phyloP scores from a whole-genome alignment of 2,329 filamentous ascomycete species.

The Fusarium coffeatum region DNA sequence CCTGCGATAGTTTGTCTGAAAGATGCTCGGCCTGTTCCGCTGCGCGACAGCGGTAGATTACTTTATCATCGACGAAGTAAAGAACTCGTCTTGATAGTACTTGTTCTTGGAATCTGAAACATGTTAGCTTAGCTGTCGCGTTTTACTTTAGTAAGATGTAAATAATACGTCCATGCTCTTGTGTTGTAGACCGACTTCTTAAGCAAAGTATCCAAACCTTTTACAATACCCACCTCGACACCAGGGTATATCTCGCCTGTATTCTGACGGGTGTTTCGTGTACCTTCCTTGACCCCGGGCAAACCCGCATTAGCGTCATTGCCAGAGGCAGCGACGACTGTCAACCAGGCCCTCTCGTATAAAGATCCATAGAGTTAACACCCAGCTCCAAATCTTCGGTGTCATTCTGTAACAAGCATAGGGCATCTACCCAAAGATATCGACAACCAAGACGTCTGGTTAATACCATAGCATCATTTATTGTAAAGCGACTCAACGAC shows the following conservation, averaged over 20 bases:
- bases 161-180: constrained; percentile 23
- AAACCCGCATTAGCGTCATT: constrained; percentile 18
- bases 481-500: neutral
- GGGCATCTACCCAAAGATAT: constrained; percentile 16
- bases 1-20: neutral
- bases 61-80: constrained; percentile 8
- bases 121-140: neutral
- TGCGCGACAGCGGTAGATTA: constrained; percentile 19
- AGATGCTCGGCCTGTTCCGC: neutral
- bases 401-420: constrained; percentile 12
- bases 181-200: neutral
- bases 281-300: neutral
- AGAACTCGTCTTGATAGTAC: neutral
- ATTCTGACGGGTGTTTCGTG: neutral
- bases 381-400: constrained; percentile 2
- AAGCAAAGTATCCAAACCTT: neutral
- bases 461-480: constrained; percentile 2
- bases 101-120: constrained; percentile 17
- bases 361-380: constrained; percentile 19
- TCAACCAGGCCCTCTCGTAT: constrained; percentile 25
- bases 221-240: constrained; percentile 2
- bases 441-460: neutral
- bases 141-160: fast-evolving
- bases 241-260: neutral
- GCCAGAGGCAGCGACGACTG: constrained; percentile 15